Evolutionary conservation across 1,284 basidiomycete species (phyloP).

Genomic region (Ustilago trichophora): DNA sequence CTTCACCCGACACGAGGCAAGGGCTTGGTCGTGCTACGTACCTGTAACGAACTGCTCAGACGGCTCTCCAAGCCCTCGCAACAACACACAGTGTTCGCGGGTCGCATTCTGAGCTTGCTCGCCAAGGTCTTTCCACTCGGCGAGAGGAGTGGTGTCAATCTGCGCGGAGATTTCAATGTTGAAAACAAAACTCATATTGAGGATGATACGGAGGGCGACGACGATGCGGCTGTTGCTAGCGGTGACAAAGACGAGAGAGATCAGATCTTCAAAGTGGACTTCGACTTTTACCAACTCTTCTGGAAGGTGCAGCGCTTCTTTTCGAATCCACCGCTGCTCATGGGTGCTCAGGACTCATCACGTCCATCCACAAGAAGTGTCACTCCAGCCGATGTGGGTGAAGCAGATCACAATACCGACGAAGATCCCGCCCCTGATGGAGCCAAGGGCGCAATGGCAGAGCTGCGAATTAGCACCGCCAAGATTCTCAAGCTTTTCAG

Average conservation of each 20-base stretch:
- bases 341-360: constrained; percentile 26
- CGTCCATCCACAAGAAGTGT: constrained; percentile 24
- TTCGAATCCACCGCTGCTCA: constrained; percentile 52
- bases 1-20: constrained; percentile 86
- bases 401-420: constrained; percentile 12
- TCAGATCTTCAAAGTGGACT: constrained; percentile 35
- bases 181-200: constrained; percentile 69
- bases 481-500: constrained; percentile 53
- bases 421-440: constrained; percentile 53
- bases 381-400: constrained; percentile 18
- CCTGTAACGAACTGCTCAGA: constrained; percentile 83
- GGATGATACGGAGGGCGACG: constrained; percentile 19
- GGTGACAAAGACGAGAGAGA: constrained; percentile 37
- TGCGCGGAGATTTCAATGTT: constrained; percentile 79
- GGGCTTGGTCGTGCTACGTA: constrained; percentile 81
- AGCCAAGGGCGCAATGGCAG: constrained; percentile 44
- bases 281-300: constrained; percentile 57
- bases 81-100: constrained; percentile 81
- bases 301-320: constrained; percentile 62
- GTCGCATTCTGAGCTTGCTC: constrained; percentile 84
- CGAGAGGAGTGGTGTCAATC: constrained; percentile 87
- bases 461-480: constrained; percentile 40
- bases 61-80: constrained; percentile 83
- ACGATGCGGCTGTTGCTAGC: constrained; percentile 12
- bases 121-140: constrained; percentile 84